Base-by-base conservation (phyloP, 1,139 yeast species). In the Debaryomycetaceae sp. region DNA sequence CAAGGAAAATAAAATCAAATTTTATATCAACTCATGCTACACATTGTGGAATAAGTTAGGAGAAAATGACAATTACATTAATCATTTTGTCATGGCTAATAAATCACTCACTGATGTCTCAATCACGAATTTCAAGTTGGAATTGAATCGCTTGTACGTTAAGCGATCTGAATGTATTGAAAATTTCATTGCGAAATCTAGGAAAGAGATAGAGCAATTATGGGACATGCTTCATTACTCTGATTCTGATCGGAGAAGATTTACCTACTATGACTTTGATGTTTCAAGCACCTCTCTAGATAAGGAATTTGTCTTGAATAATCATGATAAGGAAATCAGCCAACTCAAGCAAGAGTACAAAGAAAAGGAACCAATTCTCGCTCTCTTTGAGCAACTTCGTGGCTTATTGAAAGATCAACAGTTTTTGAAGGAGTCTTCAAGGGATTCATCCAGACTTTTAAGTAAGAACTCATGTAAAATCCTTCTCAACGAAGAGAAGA, bases 401-500 rank as follows among this genome's bases (percentile, higher is more conserved):
- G 76, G 72, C 6, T 63, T 91, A 14, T 64, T 81, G 34, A 65
- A 69, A 20, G 96, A 89, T 54, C 85, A 85, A 52, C 58, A 63
- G 5, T 80, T 80, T 42, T 71, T 93, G 36, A 82, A 75, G 39
- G 84, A 81, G 51, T 81, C 95, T 5, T 78, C 87, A 1, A 84
- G 82, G 54, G 95, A 93, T 59, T 83, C 97, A 0, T 83, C 95
- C 0, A 74, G 98, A 49, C 70, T 91, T 37, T 67, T 87, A 42
- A 79, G 87, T 49, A 80, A 87, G 55, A 84, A 89, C 51, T 86
- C 93, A 3, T 91, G 95, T 52, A 83, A 83, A 49, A 84, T 90
- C 24, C 67, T 91, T 45, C 73, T 87, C 48, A 78, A 85, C 49
- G 98, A 93, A 61, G 97, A 90, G 57, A 84, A 78, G 56, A 72